phyloP scores from a whole-genome alignment of 192 early-diverging fungal species.

The Coemansia sp. region DNA sequence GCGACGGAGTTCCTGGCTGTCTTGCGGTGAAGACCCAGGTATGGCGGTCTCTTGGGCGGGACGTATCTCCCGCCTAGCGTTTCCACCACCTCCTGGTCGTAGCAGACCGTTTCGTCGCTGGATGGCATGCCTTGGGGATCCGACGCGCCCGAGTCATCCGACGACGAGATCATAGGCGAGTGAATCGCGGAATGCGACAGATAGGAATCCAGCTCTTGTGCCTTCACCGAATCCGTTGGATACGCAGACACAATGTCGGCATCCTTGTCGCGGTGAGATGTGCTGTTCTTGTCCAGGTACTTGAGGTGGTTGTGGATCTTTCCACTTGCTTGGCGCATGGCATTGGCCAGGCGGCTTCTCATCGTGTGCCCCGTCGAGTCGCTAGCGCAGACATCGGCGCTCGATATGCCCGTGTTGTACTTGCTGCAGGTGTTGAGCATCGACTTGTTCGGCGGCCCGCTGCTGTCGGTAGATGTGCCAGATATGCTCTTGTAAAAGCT shows the following conservation, averaged over 20 bases:
- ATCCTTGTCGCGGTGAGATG: slow-evolving; percentile 11
- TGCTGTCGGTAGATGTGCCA: slow-evolving; percentile 1
- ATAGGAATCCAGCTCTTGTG: slow-evolving; percentile 31
- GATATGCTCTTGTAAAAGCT: slow-evolving; percentile 45
- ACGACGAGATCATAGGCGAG: slow-evolving; percentile 23
- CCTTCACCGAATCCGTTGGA: slow-evolving; percentile 34
- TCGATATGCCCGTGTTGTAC: slow-evolving; percentile 4
- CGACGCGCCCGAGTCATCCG: slow-evolving; percentile 7
- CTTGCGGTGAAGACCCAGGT: slow-evolving; percentile 39
- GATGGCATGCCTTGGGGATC: slow-evolving; percentile 5
- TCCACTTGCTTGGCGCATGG: slow-evolving; percentile 35
- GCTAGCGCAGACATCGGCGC: not conserved
- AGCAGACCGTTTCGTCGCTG: slow-evolving; percentile 9
- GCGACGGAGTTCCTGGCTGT: not conserved
- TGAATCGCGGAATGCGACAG: slow-evolving; percentile 39
- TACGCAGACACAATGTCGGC: slow-evolving; percentile 43
- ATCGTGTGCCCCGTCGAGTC: slow-evolving; percentile 13
- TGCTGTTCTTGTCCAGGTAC: not conserved
- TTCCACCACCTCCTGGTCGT: not conserved
- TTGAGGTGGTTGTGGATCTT: slow-evolving; percentile 16
- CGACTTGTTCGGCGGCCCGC: not conserved
- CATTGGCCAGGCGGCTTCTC: slow-evolving; percentile 22
- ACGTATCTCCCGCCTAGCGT: slow-evolving; percentile 10
- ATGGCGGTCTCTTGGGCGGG: slow-evolving; percentile 41
- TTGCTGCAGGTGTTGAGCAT: not conserved